Evolutionary conservation across 2,329 filamentous ascomycete genomes (phyloP), one percentile per base, ranked within the genome.

Genomic region (Coleophoma cylindrospora): DNA sequence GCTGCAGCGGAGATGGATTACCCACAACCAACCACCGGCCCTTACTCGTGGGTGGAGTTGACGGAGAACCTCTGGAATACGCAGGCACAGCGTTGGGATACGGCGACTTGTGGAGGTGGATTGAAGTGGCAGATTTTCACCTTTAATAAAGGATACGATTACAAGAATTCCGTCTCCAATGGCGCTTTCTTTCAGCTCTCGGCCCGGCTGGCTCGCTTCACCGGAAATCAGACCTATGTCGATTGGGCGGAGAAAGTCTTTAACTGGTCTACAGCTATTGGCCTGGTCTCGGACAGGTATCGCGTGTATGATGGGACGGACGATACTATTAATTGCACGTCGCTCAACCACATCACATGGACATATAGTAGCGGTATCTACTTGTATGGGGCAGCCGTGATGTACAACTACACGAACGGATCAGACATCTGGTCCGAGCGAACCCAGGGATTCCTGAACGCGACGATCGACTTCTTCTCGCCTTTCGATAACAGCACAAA

Each of bases 121-220:
- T 70, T 94, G 43, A 75, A 81, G 50, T 92, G 88, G 88, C 89
- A 95, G 71, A 90, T 95, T 57, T 91, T 85, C 65, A 70, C 77
- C 1, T 80, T 79, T 59, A 92, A 95, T 64, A 83, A 83, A 54
- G 90, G 89, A 13, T 84, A 91, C 65, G 77, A 82, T 61, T 94
- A 95, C 77, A 94, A 91, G 69, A 92, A 92, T 70, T 78, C 83
- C 14, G 81, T 91, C 58, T 84, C 84, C 54, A 94, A 94, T 66
- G 89, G 87, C 40, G 84, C 83, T n/a, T 82, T 94, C 64, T 91
- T 95, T 67, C 86, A 91, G 61, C 75, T 95, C 12, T 84, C 86
- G 4, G 87, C 89, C 1, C 84, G 89, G 15, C 75, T 92, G 13
- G 86, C 84, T 22, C 80, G 84, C 43, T 83, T 81, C 52, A 88